Conservation (phyloP, 2,329 filamentous ascomycete genomes). For the Colletotrichum destructivum region DNA sequence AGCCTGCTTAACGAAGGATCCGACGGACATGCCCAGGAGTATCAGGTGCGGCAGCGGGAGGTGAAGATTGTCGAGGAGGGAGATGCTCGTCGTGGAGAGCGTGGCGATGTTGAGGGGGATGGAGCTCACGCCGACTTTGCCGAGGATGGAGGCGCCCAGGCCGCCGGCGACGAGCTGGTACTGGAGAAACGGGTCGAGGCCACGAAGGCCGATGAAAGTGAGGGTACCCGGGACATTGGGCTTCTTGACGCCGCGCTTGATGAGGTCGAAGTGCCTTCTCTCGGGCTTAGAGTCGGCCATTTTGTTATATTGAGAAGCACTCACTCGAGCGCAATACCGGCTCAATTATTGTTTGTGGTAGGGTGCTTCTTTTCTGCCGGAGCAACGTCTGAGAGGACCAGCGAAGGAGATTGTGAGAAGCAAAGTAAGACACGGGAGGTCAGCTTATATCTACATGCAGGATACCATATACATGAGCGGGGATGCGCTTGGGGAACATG, state of each 20-base stretch:
- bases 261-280: conserved; percentile 49
- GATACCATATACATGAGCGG: conserved; percentile 6
- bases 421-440: background rate
- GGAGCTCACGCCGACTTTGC: conserved; percentile 59
- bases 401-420: background rate
- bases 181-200: conserved; percentile 53
- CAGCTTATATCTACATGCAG: background rate
- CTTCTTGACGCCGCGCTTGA: conserved; percentile 55
- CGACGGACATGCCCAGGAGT: conserved; percentile 68
- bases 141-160: conserved; percentile 63
- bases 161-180: conserved; percentile 50
- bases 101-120: conserved; percentile 58
- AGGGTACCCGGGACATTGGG: conserved; percentile 53
- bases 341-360: background rate
- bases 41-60: conserved; percentile 66
- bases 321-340: conserved; percentile 1
- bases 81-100: conserved; percentile 50
- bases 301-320: background rate
- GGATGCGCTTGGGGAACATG: conserved; percentile 16
- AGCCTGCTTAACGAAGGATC: conserved; percentile 69
- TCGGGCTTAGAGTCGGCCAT: conserved; percentile 31
- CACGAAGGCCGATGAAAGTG: conserved; percentile 57
- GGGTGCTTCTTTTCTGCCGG: background rate
- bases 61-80: conserved; percentile 56
- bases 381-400: background rate